Conservation (phyloP, 1,284 basidiomycete genomes). For the Puccinia novopanici region DNA sequence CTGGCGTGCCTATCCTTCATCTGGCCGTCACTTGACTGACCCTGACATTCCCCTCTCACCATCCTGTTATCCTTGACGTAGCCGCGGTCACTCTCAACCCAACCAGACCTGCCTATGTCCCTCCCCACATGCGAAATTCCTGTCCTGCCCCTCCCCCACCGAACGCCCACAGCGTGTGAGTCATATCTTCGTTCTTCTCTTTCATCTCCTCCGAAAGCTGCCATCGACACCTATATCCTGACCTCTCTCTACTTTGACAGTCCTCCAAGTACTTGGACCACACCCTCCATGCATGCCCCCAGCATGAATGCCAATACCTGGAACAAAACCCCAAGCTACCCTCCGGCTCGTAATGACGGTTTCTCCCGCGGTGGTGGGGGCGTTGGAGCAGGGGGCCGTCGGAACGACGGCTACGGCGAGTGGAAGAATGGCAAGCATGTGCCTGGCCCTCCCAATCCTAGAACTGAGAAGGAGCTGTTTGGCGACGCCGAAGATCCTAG, state of each 20-base stretch:
- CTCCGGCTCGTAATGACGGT: slow-evolving; percentile 40
- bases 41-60: slow-evolving; percentile 50
- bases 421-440: slow-evolving; percentile 92
- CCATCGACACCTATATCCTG: slow-evolving; percentile 19
- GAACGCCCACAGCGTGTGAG: slow-evolving; percentile 51
- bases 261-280: slow-evolving; percentile 46
- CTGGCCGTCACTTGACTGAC: neutral
- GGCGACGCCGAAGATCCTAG: slow-evolving; percentile 77
- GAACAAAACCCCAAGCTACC: slow-evolving; percentile 40
- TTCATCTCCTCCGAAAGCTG: slow-evolving; percentile 10
- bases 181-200: slow-evolving; percentile 50
- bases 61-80: slow-evolving; percentile 53
- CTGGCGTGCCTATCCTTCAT: neutral
- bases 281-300: slow-evolving; percentile 51
- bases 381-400: slow-evolving; percentile 54
- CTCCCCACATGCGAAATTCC: slow-evolving; percentile 55
- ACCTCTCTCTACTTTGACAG: slow-evolving; percentile 1
- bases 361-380: slow-evolving; percentile 37
- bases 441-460: slow-evolving; percentile 75
- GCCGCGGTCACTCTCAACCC: slow-evolving; percentile 72
- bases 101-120: slow-evolving; percentile 54
- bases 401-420: slow-evolving; percentile 64
- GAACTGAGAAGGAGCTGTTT: slow-evolving; percentile 93
- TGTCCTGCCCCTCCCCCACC: slow-evolving; percentile 37
- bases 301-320: slow-evolving; percentile 50